Conservation (phyloP, 148 eudicot species). For the Pouteria glomerata region DNA sequence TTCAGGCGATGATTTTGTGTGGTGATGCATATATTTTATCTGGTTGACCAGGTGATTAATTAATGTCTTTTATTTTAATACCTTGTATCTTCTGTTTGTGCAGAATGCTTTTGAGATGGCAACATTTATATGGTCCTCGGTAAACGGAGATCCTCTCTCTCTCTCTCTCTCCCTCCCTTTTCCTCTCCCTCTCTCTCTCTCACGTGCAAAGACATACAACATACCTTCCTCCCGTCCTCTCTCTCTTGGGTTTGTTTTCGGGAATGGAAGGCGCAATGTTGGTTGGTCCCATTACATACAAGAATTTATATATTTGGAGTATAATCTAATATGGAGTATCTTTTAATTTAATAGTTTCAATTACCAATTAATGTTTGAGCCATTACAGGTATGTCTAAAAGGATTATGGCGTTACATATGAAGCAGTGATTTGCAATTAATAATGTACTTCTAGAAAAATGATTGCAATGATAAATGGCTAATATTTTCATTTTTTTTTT, state of each 20-base stretch:
- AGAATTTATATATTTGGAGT: not conserved
- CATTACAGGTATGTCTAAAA: not conserved
- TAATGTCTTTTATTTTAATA: not conserved
- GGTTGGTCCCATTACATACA: no score
- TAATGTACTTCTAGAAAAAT: not conserved
- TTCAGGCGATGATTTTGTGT: slow-evolving; percentile 56
- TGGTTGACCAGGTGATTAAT: not conserved
- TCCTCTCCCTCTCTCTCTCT: no score
- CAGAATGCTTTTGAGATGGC: slow-evolving; percentile 99
- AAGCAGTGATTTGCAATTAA: not conserved
- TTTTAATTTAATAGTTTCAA: not conserved
- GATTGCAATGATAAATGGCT: not conserved
- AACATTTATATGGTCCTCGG: slow-evolving; percentile 92
- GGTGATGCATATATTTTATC: not conserved
- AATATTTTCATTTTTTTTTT: not conserved
- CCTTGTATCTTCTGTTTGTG: slow-evolving; percentile 17
- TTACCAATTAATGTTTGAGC: not conserved
- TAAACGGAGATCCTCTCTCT: slow-evolving; percentile 27
- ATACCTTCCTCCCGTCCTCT: no score
- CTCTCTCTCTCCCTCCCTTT: not conserved
- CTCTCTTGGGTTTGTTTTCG: no score
- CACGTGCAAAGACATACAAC: no score
- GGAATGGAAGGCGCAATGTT: no score
- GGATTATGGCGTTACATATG: not conserved
- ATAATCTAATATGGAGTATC: not conserved